Base-by-base conservation (phyloP, 495 filamentous ascomycete species). In the Penicillium angulare region DNA sequence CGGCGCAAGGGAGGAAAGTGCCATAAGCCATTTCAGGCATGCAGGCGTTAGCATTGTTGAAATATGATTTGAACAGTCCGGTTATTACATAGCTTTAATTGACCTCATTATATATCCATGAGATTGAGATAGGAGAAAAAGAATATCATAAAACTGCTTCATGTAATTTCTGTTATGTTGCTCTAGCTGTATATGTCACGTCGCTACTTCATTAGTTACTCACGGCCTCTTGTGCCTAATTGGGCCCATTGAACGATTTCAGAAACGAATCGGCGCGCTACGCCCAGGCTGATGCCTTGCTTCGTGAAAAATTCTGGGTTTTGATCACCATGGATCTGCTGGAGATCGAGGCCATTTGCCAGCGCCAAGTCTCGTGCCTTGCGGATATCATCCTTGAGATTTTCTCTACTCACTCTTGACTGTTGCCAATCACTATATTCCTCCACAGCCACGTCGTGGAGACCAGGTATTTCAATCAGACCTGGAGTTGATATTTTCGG, bases 1-100 rank as follows among this genome's bases (percentile, higher is more conserved):
- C 13, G 56, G 66, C 5, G 39, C 16, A 40, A 51, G 47, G 45
- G 24, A 54, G 15, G 1, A 47, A 23, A 65, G 57, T 48, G 55
- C 56, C 9, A 36, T 47, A 40, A 55, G 59, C 9, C 57, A 67
- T 50, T 69, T 63, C 44, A 38, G 51, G 20, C 43, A 68, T 47
- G 55, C 57, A 43, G 64, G 55, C 38, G 12, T 56, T 17, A 51
- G 26, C 20, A 46, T 57, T 9, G 55, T 44, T 23, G 43, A 51
- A 18, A 26, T 41, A 29, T 13, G 33, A 15, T 15, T n/a, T 36
- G 33, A 36, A 36, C 13, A 36, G 16, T 36, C 26, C 5, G 5
- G 26, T 27, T 27, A 27, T 27, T 27, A 27, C 10, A 10, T 27
- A 27, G 5, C 5, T 27, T 5, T 27, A 27, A 27, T 10, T 27